phyloP scores from a whole-genome alignment of 495 filamentous ascomycete genomes.

The Xylaria sp. region DNA sequence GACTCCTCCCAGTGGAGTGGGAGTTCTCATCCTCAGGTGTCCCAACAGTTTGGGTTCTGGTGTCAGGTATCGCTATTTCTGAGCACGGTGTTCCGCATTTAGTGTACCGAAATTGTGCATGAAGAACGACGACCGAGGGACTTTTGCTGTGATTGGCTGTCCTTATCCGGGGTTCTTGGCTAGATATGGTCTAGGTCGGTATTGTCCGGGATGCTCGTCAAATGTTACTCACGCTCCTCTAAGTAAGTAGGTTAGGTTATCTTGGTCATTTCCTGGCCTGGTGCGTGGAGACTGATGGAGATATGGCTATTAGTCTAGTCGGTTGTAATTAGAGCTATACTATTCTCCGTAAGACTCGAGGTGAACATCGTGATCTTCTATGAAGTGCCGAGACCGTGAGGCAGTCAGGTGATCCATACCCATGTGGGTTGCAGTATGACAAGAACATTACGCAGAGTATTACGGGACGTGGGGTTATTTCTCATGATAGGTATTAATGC shows the following conservation, averaged over 20 bases:
- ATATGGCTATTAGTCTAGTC: not conserved
- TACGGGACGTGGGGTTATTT: constrained; percentile 18
- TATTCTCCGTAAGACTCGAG: constrained; percentile 21
- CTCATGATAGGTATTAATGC: constrained; percentile 1
- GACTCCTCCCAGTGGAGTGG: constrained; percentile 6
- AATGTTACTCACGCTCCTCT: constrained; percentile 17
- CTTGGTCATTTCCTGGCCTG: not conserved
- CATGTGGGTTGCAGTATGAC: constrained; percentile 22
- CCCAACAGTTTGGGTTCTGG: constrained; percentile 23
- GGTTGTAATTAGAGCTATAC: not conserved
- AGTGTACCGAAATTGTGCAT: constrained; percentile 9
- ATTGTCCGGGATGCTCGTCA: not conserved
- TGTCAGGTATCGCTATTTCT: constrained; percentile 8
- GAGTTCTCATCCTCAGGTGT: constrained; percentile 23
- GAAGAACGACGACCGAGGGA: constrained; percentile 9
- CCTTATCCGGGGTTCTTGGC: constrained; percentile 12
- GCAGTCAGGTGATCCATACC: constrained; percentile 23
- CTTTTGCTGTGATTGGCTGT: constrained; percentile 26
- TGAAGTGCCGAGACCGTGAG: constrained; percentile 18
- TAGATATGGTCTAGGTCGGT: not conserved
- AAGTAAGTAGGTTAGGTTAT: not conserved
- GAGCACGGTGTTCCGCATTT: constrained; percentile 26
- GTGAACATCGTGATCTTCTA: constrained; percentile 16
- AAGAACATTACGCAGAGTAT: constrained; percentile 13
- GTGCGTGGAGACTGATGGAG: not conserved